A percentile compares a stretch with the other conserved stretches of the same genome.
Conservation (phyloP, 2,329 filamentous ascomycete species). For the Fusarium circinatum region DNA sequence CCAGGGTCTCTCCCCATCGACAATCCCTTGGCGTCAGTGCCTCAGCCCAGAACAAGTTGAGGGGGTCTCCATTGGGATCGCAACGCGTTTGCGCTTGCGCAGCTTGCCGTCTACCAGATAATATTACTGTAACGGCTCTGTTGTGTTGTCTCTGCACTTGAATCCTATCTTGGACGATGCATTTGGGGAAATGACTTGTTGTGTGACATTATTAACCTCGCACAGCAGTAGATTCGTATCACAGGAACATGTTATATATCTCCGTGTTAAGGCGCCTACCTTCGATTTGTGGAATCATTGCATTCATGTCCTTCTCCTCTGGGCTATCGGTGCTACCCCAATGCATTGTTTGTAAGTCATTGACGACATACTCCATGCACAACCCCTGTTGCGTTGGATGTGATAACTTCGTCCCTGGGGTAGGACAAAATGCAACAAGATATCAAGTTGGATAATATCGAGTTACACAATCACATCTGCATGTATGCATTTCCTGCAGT, state of each 20-base stretch:
- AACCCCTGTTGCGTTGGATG: slow-evolving; percentile 20
- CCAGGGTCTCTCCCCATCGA: slow-evolving; percentile 13
- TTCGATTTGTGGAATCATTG: slow-evolving; percentile 1
- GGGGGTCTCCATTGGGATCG: slow-evolving; percentile 22
- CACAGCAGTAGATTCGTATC: slow-evolving; percentile 22
- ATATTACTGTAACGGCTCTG: background rate
- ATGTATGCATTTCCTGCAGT: slow-evolving; percentile 36
- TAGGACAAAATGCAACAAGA: background rate
- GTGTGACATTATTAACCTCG: slow-evolving; percentile 18
- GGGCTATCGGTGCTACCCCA: slow-evolving; percentile 22
- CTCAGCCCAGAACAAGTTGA: slow-evolving; percentile 26
- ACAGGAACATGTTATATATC: slow-evolving; percentile 22
- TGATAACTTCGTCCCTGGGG: background rate
- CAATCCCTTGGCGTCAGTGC: slow-evolving; percentile 25
- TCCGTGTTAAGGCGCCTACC: slow-evolving; percentile 30
- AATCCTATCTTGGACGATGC: slow-evolving; percentile 23
- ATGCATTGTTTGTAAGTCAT: slow-evolving; percentile 8
- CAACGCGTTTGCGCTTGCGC: slow-evolving; percentile 39
- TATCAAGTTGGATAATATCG: background rate
- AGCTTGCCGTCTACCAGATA: slow-evolving; percentile 23
- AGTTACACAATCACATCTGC: slow-evolving; percentile 29
- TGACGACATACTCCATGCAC: slow-evolving; percentile 26
- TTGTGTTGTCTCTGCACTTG: slow-evolving; percentile 12
- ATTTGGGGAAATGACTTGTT: slow-evolving; percentile 10
- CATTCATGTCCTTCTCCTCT: slow-evolving; percentile 14